Evolutionary conservation across 2,329 filamentous ascomycete species (phyloP), one percentile per base, ranked within the genome.

Genomic region (Colletotrichum falcatum): DNA sequence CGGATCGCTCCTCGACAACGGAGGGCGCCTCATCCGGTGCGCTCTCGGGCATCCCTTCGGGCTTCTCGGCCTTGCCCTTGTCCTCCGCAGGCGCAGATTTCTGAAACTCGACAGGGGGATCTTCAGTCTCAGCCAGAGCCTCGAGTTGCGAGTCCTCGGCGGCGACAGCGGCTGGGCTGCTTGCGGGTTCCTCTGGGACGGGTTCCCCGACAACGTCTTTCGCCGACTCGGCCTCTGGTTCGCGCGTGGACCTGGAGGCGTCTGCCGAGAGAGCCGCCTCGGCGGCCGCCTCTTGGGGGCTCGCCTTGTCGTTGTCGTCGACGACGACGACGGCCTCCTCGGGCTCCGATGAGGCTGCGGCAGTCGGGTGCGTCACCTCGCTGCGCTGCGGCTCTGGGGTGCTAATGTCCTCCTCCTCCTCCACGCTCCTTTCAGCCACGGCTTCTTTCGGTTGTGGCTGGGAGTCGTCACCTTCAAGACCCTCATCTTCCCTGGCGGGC

Each of bases 401-500:
- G 53, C 58, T 58, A 54, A 18, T 49, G 37, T 23, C 30, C 42
- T 56, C 58, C 67, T 23, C 30, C 42, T 56, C 58, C 67, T 67
- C 58, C 42, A 70, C 46, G 37, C 56, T 67, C 64, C 42, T 70
- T 63, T 67, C 67, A 62, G 67, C 67, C 67, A 67, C 58, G n/a
- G 58, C n/a, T 63, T 67, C 67, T 70, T 67, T 51, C 18, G 23
- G 54, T 62, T 59, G 64, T 70, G 67, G 64, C 64, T 59, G 64
- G 67, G 67, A 67, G 51, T 70, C 59, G 59, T 67, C 67, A 67
- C 67, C 67, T 70, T 61, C 30, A 30, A 44, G 35, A 16, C 7
- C 30, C 28, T 63, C 59, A 1, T 61, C 63, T 70, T 66, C 63
- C 42, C 26, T 39, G 61, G 39, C 62, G 23, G 66, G 54, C 33